Evolutionary conservation across 2,329 filamentous ascomycete genomes (phyloP).

Genomic region (Tolypocladium amazonense): DNA sequence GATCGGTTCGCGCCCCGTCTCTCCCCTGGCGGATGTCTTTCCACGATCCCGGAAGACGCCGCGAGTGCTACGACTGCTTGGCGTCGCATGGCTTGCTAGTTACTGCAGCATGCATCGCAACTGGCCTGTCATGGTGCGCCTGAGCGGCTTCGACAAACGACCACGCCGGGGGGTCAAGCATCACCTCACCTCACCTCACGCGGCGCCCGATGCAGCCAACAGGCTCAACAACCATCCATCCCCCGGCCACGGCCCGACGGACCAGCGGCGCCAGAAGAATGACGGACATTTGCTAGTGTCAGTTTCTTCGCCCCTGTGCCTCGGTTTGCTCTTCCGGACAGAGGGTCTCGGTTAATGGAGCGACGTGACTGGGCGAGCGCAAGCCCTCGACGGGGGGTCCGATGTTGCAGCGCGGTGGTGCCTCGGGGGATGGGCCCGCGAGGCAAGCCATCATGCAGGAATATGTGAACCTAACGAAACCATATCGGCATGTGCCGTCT

Average conservation of each 20-base stretch:
- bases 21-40: background rate
- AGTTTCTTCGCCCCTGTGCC: background rate
- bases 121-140: background rate
- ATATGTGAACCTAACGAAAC: background rate
- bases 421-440: background rate
- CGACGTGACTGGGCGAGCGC: background rate
- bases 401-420: background rate
- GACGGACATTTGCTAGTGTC: background rate
- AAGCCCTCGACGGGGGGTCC: background rate
- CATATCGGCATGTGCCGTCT: background rate
- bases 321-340: background rate
- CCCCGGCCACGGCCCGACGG: background rate
- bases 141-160: background rate
- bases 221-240: background rate
- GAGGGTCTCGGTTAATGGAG: background rate
- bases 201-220: background rate
- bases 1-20: background rate
- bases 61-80: background rate
- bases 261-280: background rate
- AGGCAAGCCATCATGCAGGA: background rate
- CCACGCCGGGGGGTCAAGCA: background rate
- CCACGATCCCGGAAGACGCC: background rate
- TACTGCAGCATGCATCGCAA: background rate
- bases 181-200: background rate
- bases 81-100: background rate